phyloP scores from a whole-genome alignment of 1,284 basidiomycete species.

The Marasmius tenuissimus region DNA sequence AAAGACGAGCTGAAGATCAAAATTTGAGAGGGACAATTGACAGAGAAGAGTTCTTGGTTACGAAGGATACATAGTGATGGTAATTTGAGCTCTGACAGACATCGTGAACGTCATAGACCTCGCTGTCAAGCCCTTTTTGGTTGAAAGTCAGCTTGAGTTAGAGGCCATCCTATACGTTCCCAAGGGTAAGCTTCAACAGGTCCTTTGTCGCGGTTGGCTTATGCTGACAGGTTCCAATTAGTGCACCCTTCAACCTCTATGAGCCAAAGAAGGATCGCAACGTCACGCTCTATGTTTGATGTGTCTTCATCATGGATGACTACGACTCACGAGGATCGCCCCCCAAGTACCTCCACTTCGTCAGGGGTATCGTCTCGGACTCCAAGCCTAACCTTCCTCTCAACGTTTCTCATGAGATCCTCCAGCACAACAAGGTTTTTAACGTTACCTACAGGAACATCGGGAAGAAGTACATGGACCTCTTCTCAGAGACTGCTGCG shows the following conservation, averaged over 20 bases:
- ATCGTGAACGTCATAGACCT: too few relatives aligned
- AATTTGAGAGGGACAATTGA: too few relatives aligned
- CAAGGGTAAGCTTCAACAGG: constrained; percentile 71
- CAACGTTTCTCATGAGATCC: constrained; percentile 99
- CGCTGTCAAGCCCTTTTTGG: constrained; percentile 99
- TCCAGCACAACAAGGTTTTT: constrained; percentile 99
- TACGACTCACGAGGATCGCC: constrained; percentile 99
- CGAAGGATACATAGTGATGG: too few relatives aligned
- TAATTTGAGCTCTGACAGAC: too few relatives aligned
- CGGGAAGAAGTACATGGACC: constrained; percentile 97
- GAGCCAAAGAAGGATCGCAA: constrained; percentile 99
- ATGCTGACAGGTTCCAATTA: constrained; percentile 29
- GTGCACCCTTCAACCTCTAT: constrained; percentile 98
- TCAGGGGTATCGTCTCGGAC: constrained; percentile 99
- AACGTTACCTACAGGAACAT: constrained; percentile 99
- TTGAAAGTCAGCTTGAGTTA: constrained; percentile 99
- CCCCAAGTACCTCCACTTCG: constrained; percentile 99
- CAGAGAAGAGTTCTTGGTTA: too few relatives aligned
- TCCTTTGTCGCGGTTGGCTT: neutral
- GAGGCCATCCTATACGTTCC: constrained; percentile 98
- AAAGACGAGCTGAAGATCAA: too few relatives aligned
- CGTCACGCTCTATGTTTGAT: constrained; percentile 99
- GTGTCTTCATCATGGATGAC: constrained; percentile 99
- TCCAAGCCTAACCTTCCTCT: constrained; percentile 99
- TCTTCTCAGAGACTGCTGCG: constrained; percentile 96